Evolutionary conservation across 805 yeast genomes (phyloP).

Genomic region (Yarrowia osloensis): DNA sequence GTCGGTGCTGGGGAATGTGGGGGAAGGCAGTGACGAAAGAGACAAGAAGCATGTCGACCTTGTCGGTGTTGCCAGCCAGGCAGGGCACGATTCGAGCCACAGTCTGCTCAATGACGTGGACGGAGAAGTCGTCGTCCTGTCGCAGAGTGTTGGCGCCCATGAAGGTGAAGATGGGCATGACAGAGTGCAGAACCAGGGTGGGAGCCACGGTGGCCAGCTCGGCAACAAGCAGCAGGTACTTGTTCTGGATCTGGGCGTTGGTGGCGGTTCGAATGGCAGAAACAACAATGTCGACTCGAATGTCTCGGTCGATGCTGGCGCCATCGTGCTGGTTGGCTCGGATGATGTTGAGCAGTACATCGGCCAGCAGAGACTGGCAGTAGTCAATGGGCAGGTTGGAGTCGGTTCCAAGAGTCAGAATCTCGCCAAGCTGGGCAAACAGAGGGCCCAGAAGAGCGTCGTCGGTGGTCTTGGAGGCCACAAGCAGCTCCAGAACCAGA

Average conservation of each 20-base stretch:
- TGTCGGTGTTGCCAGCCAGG: constrained; percentile 51
- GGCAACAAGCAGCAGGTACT: constrained; percentile 79
- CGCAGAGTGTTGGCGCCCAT: constrained; percentile 98
- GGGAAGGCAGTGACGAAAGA: constrained; percentile 93
- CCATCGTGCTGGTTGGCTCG: constrained; percentile 54
- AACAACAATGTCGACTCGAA: constrained; percentile 88
- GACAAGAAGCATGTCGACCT: constrained; percentile 75
- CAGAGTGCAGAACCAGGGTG: constrained; percentile 88
- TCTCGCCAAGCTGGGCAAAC: constrained; percentile 46
- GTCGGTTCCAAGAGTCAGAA: constrained; percentile 72
- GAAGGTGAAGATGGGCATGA: constrained; percentile 99
- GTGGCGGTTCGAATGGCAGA: constrained; percentile 85
- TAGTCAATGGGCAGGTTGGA: constrained; percentile 89
- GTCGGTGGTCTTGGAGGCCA: constrained; percentile 45
- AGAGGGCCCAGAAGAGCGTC: constrained; percentile 40
- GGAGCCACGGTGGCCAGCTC: constrained; percentile 87
- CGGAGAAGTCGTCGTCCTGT: constrained; percentile 95
- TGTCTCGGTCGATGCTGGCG: constrained; percentile 42
- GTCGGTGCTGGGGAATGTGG: constrained; percentile 94
- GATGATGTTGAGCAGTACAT: constrained; percentile 70
- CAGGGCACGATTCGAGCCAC: constrained; percentile 90
- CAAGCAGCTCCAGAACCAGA: constrained; percentile 75
- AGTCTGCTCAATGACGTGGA: constrained; percentile 89
- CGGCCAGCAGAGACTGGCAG: constrained; percentile 86
- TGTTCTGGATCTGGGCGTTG: constrained; percentile 94